phyloP scores from a whole-genome alignment of 2,329 filamentous ascomycete species.

The Epichloe uncinata region DNA sequence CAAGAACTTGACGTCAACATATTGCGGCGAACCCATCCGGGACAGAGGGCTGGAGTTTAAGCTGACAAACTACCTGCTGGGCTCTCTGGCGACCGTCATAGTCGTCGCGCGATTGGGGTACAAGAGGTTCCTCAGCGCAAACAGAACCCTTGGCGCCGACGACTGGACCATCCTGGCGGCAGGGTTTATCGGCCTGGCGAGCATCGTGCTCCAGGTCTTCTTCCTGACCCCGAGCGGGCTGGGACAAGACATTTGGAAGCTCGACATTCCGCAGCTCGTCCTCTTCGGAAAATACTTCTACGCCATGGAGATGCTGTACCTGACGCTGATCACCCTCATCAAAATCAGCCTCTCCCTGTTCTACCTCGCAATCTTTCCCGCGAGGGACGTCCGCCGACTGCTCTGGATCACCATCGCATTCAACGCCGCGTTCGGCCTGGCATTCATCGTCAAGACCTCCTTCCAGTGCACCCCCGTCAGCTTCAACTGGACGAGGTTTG shows the following conservation, averaged over 20 bases:
- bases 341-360: conserved; percentile 35
- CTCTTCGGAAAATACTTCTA: conserved; percentile 25
- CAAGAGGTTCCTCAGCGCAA: conserved; percentile 14
- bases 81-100: conserved; percentile 20
- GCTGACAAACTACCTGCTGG: conserved; percentile 16
- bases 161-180: conserved; percentile 17
- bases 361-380: conserved; percentile 34
- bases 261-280: conserved; percentile 23
- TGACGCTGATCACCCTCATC: conserved; percentile 26
- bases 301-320: conserved; percentile 26
- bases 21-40: conserved; percentile 9
- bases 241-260: conserved; percentile 30
- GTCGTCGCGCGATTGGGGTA: conserved; percentile 20
- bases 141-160: conserved; percentile 18
- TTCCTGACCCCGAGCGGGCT: conserved; percentile 22
- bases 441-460: conserved; percentile 24
- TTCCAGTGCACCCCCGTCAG: conserved; percentile 33
- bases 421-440: conserved; percentile 20
- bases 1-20: conserved; percentile 10
- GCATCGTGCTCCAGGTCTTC: conserved; percentile 13
- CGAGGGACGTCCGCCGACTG: conserved; percentile 17
- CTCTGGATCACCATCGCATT: conserved; percentile 24
- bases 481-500: conserved; percentile 28
- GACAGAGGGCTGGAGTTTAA: conserved; percentile 18
- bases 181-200: conserved; percentile 11